Percentiles rank a stretch among this genome's conserved stretches.
phyloP scores from a whole-genome alignment of 345 rosid genomes.

The Reutealis trisperma region DNA sequence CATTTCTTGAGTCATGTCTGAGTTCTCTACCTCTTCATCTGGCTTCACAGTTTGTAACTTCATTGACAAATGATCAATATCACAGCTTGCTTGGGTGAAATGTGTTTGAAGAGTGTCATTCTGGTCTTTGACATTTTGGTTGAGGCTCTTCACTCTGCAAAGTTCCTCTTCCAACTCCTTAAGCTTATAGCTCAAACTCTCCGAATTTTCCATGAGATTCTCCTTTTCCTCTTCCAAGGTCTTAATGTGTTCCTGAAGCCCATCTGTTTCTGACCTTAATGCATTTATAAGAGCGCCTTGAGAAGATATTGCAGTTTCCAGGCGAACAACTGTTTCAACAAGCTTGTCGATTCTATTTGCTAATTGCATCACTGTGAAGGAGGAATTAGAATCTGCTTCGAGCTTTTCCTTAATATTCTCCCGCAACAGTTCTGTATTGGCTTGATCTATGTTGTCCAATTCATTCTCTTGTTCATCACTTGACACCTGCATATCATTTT shows the following conservation, averaged over 20 bases:
- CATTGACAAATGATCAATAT: slow-evolving; percentile 48
- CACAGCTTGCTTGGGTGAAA: slow-evolving; percentile 50
- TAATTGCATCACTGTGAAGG: slow-evolving; percentile 50
- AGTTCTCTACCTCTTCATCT: slow-evolving; percentile 50
- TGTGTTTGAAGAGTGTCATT: slow-evolving; percentile 49
- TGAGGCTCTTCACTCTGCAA: slow-evolving; percentile 46
- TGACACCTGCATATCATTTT: slow-evolving; percentile 45
- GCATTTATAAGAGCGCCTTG: slow-evolving; percentile 60
- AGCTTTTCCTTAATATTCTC: slow-evolving; percentile 39
- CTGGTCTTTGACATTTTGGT: slow-evolving; percentile 45
- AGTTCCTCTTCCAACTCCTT: slow-evolving; percentile 63
- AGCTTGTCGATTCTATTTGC: slow-evolving; percentile 76
- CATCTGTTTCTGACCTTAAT: slow-evolving; percentile 60
- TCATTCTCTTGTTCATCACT: slow-evolving; percentile 22
- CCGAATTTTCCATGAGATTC: slow-evolving; percentile 41
- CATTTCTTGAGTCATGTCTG: slow-evolving; percentile 27
- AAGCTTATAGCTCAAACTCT: slow-evolving; percentile 43
- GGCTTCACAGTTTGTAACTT: slow-evolving; percentile 54
- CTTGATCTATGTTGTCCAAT: not conserved
- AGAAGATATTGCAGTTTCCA: slow-evolving; percentile 62
- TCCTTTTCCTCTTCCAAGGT: slow-evolving; percentile 66
- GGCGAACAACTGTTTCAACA: slow-evolving; percentile 61
- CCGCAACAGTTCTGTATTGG: slow-evolving; percentile 28
- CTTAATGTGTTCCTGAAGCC: slow-evolving; percentile 47
- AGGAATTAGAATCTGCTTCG: slow-evolving; percentile 27